Conservation (phyloP, 768 basidiomycete species). For the Boletus rufocinnamomeus region DNA sequence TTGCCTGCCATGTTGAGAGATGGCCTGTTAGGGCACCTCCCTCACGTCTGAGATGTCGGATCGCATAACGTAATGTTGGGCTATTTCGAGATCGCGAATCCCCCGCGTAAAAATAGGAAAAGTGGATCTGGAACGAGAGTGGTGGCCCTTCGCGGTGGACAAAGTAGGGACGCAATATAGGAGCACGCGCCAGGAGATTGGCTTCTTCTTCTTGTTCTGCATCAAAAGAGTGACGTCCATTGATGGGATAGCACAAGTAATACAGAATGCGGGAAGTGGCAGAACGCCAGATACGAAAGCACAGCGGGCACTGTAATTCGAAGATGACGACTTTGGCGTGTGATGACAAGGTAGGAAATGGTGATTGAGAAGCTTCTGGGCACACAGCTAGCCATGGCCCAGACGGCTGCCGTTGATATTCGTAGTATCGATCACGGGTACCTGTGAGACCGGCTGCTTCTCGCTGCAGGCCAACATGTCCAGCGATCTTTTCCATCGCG, state of each 20-base stretch:
- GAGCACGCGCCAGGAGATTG: conserved; percentile 23
- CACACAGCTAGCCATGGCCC: conserved; percentile 3
- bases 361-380: no score
- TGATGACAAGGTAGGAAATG: no score
- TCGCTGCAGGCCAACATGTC: conserved; percentile 16
- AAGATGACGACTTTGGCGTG: no score
- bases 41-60: background rate
- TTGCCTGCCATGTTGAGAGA: background rate
- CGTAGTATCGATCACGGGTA: no score
- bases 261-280: no score
- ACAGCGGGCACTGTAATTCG: no score
- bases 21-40: background rate
- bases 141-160: background rate
- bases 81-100: no score
- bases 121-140: background rate
- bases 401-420: no score
- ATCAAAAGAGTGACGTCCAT: background rate
- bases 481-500: conserved; percentile 18
- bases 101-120: background rate
- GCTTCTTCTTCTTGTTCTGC: background rate
- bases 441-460: no score
- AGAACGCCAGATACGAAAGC: no score
- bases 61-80: background rate
- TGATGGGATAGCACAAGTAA: conserved; percentile 4
- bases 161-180: conserved; percentile 14